Conservation (phyloP, 192 early-diverging fungal species). For the Coemansia sp. region DNA sequence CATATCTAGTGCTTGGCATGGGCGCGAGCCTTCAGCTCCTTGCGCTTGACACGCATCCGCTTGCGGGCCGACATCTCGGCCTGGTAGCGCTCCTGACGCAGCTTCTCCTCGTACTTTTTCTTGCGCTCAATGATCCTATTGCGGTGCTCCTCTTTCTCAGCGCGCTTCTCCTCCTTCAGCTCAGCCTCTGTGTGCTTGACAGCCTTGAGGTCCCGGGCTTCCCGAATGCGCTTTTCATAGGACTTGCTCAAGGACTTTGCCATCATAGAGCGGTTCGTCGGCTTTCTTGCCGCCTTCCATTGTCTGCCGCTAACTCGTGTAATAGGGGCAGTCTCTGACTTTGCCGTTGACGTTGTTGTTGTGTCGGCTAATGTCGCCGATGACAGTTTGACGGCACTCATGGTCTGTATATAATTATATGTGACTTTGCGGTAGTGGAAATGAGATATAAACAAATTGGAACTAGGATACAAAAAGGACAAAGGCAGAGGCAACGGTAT, state of each 20-base stretch:
- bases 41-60: constrained; percentile 52
- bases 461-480: neutral
- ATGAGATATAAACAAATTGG: neutral
- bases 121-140: constrained; percentile 40
- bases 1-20: constrained; percentile 49
- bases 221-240: constrained; percentile 42
- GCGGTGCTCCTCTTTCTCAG: constrained; percentile 26
- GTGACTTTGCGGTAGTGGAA: neutral
- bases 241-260: constrained; percentile 40
- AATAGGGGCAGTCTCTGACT: constrained; percentile 15
- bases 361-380: constrained; percentile 3
- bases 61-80: constrained; percentile 50
- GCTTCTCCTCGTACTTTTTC: constrained; percentile 45
- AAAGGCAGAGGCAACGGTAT: neutral
- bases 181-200: constrained; percentile 32
- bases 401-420: neutral
- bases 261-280: constrained; percentile 48
- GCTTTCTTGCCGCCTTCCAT: constrained; percentile 48
- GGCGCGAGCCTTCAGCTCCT: constrained; percentile 50
- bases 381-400: neutral
- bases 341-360: neutral
- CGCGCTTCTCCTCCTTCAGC: constrained; percentile 40
- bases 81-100: constrained; percentile 33
- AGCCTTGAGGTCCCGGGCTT: constrained; percentile 23
- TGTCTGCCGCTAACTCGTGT: constrained; percentile 41